phyloP scores from a whole-genome alignment of 345 rosid species.

The Pugionium dolabratum region DNA sequence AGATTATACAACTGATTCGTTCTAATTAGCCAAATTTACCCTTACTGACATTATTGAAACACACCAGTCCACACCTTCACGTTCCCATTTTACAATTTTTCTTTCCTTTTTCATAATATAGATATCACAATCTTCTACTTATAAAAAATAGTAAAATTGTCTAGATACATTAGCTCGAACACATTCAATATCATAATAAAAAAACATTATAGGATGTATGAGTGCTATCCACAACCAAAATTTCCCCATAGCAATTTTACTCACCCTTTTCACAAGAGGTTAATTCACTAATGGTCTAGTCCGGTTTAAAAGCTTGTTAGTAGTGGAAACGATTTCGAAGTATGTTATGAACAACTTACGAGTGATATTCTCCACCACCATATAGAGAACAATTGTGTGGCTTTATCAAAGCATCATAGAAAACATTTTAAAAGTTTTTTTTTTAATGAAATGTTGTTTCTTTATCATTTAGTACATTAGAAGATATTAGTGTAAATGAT shows the following conservation, averaged over 20 bases:
- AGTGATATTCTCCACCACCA: too few relatives aligned
- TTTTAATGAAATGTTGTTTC: background rate
- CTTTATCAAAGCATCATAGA: background rate
- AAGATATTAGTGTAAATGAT: too few relatives aligned
- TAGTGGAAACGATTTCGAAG: too few relatives aligned
- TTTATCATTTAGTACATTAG: too few relatives aligned
- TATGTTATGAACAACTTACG: too few relatives aligned
- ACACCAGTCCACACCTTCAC: background rate
- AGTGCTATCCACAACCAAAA: background rate
- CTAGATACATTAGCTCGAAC: slow-evolving; percentile 1
- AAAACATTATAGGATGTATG: background rate
- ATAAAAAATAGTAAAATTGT: slow-evolving; percentile 3
- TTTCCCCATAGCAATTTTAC: background rate
- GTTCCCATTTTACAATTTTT: background rate
- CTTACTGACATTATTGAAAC: background rate
- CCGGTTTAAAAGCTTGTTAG: background rate
- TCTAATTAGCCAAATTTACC: background rate
- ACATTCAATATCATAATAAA: slow-evolving; percentile 6
- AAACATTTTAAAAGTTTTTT: background rate
- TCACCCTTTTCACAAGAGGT: too few relatives aligned
- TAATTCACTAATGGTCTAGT: background rate
- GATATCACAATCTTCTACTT: background rate
- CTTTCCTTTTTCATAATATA: background rate
- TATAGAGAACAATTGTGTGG: background rate
- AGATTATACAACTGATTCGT: background rate